A percentile compares a stretch with the other conserved stretches of the same genome.
Evolutionary conservation across 2,329 filamentous ascomycete genomes (phyloP).

Genomic region (Fusarium tuaranense): DNA sequence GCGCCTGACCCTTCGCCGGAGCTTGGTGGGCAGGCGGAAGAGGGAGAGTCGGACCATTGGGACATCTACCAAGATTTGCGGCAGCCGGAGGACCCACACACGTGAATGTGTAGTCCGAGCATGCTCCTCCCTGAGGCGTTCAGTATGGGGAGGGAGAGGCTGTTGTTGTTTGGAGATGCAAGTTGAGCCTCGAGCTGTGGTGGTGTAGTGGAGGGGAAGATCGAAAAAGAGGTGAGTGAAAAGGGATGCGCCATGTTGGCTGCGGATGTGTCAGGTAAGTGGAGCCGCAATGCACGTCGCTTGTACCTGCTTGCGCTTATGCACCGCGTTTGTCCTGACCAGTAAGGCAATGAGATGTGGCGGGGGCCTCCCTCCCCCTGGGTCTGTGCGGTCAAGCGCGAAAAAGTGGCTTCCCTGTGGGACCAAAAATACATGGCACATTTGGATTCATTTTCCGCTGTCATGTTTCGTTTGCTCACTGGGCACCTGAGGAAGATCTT

Average conservation of each 20-base stretch:
- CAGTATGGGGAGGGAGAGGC: constrained; percentile 1
- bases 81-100: constrained; percentile 38
- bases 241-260: constrained; percentile 19
- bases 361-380: neutral
- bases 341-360: constrained; percentile 16
- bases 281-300: constrained; percentile 11
- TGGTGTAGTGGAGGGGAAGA: constrained; percentile 23
- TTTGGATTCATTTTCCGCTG: neutral
- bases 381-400: neutral
- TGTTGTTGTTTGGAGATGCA: constrained; percentile 17
- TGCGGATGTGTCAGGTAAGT: neutral
- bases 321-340: constrained; percentile 34
- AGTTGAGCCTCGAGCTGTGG: neutral
- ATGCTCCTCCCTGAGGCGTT: constrained; percentile 36
- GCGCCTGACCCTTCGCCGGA: constrained; percentile 68
- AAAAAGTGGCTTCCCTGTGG: neutral
- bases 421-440: neutral
- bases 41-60: constrained; percentile 57
- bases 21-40: constrained; percentile 66
- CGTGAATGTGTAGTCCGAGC: constrained; percentile 34
- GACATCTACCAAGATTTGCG: constrained; percentile 30
- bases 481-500: neutral
- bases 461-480: neutral
- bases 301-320: constrained; percentile 19
- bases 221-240: constrained; percentile 3